These are phyloP conservation scores for Tetracentron sinense DNA, from an alignment of 164 flowering plant species.

Conservation along the genomic window DNA sequence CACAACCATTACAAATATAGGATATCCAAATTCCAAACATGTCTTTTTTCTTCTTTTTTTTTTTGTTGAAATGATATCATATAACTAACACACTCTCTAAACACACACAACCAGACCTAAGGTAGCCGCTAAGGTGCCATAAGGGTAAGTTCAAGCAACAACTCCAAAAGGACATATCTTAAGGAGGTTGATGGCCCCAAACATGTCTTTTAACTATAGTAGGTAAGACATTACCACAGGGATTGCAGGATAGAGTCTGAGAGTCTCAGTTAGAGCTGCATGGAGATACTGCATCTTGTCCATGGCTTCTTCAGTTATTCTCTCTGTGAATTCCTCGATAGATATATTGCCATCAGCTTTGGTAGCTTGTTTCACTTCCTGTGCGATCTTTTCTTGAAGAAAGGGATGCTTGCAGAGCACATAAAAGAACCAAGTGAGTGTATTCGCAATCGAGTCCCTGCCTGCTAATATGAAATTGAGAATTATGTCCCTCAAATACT, in stretches of 20 bases:
- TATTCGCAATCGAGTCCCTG: constrained; percentile 50
- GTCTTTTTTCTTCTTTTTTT: no score
- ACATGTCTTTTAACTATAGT: no score
- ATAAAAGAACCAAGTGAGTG: constrained; percentile 74
- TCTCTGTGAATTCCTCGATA: constrained; percentile 33
- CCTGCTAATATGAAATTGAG: constrained; percentile 65
- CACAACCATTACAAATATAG: no score
- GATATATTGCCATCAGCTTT: not conserved
- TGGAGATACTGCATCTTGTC: constrained; percentile 85
- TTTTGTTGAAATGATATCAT: no score
- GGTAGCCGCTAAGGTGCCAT: no score
- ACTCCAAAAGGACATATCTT: no score
- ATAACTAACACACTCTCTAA: no score
- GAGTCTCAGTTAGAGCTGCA: constrained; percentile 79
- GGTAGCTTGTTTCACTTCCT: constrained; percentile 36
- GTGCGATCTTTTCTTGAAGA: constrained; percentile 50
- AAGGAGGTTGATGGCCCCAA: not conserved
- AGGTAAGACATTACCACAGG: constrained; percentile 53
- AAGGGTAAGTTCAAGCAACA: no score
- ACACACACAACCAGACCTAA: no score
- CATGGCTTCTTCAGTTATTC: constrained; percentile 49
- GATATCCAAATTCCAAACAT: no score
- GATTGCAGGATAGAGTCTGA: constrained; percentile 82
- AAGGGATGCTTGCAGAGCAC: constrained; percentile 59
- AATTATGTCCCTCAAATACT: constrained; percentile 57